Evolutionary conservation across 306 rosid genomes (phyloP).

Genomic region (Dryas octopetala): DNA sequence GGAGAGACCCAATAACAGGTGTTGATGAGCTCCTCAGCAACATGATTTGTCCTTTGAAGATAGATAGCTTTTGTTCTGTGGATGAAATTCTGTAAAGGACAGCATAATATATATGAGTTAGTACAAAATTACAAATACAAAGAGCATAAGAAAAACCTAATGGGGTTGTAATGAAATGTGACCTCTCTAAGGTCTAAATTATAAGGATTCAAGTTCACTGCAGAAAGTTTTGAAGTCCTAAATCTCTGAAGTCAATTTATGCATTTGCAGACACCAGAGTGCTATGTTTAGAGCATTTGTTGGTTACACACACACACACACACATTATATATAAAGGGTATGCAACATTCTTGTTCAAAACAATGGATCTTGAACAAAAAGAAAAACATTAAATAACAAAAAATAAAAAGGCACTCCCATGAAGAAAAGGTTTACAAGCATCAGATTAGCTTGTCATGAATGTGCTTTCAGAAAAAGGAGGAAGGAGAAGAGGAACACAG

Average conservation of each 20-base stretch:
- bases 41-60: constrained; percentile 37
- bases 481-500: background rate
- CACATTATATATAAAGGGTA: no score
- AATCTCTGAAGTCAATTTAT: no score
- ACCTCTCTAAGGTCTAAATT: no score
- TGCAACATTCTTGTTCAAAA: background rate
- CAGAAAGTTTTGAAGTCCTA: no score
- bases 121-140: background rate
- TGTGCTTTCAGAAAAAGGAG: background rate
- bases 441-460: no score
- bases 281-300: no score
- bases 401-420: background rate
- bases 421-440: background rate
- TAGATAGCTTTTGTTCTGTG: background rate
- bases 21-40: constrained; percentile 86
- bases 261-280: no score
- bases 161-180: no score
- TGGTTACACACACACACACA: no score
- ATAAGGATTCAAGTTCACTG: no score
- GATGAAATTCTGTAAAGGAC: constrained; percentile 15
- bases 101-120: background rate
- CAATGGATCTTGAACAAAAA: background rate
- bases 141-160: background rate
- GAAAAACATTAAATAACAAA: background rate
- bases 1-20: constrained; percentile 82